These are phyloP conservation scores for Gypsophila paniculata DNA, from an alignment of 179 eudicot species.

Conservation along the genomic window DNA sequence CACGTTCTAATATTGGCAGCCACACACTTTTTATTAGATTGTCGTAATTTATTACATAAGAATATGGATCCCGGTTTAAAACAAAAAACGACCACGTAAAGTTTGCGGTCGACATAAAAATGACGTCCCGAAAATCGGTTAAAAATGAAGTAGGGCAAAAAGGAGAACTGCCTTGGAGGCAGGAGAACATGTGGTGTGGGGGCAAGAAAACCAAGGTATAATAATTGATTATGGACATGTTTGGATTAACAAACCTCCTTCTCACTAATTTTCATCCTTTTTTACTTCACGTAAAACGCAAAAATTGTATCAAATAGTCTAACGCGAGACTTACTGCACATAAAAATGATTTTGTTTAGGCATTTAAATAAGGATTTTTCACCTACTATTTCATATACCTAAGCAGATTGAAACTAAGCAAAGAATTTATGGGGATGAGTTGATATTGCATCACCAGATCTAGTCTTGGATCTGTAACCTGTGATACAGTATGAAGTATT, in stretches of 20 bases:
- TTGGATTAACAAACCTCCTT: constrained; percentile 23
- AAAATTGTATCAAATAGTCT: too few species aligned
- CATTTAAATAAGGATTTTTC: constrained; percentile 18
- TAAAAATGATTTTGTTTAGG: constrained; percentile 10
- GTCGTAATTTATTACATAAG: background rate
- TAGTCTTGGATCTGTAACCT: constrained; percentile 22
- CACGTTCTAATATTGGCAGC: background rate
- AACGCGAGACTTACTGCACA: background rate
- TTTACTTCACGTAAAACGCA: background rate
- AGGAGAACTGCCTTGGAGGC: constrained; percentile 27
- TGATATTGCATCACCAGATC: constrained; percentile 15
- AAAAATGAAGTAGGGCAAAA: constrained; percentile 14
- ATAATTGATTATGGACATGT: constrained; percentile 37
- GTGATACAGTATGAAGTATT: background rate
- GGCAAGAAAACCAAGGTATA: constrained; percentile 29
- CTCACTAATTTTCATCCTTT: background rate
- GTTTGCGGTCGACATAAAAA: constrained; percentile 18
- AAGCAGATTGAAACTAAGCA: constrained; percentile 13
- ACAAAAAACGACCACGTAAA: constrained; percentile 12
- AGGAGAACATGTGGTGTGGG: constrained; percentile 42
- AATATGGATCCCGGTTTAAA: too few species aligned
- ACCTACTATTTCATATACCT: constrained; percentile 15
- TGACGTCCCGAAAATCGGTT: constrained; percentile 6
- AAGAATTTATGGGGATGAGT: constrained; percentile 16
- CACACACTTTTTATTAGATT: background rate